These are phyloP conservation scores for Macrophomina pseudophaseolina DNA, from an alignment of 2,329 filamentous ascomycete genomes.

Conservation along the genomic window DNA sequence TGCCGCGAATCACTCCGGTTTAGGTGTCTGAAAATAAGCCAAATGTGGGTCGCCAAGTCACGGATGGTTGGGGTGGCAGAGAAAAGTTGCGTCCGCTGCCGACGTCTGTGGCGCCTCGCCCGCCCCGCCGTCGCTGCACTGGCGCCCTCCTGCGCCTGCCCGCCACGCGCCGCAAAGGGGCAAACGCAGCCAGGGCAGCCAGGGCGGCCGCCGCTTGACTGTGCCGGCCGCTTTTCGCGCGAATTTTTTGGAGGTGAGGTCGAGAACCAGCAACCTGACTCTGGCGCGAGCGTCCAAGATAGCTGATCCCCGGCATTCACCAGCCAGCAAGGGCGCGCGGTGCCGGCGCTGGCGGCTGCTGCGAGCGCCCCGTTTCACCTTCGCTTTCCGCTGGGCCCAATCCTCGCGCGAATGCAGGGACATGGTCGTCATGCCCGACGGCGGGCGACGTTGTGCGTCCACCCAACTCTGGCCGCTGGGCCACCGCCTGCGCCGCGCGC, in stretches of 20 bases:
- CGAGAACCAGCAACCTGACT: conserved; percentile 5
- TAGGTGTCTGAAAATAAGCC: conserved; percentile 14
- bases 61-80: not conserved
- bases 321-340: not conserved
- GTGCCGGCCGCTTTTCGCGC: conserved; percentile 14
- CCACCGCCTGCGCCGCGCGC: not conserved
- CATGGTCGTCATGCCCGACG: conserved; percentile 2
- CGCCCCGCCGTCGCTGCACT: not conserved
- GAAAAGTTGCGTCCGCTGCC: not conserved
- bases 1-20: conserved; percentile 17
- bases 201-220: not conserved
- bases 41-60: conserved; percentile 23
- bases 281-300: not conserved
- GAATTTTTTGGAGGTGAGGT: conserved; percentile 17
- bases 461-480: not conserved
- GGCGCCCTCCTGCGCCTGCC: not conserved
- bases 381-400: not conserved
- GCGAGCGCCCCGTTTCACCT: conserved; percentile 16
- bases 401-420: not conserved
- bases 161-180: not conserved
- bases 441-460: conserved; percentile 13
- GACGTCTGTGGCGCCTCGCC: conserved; percentile 21
- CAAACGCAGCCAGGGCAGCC: not conserved
- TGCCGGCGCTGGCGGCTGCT: conserved; percentile 4
- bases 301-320: conserved; percentile 10